Percentiles rank a stretch among this genome's conserved stretches.
Conservation (phyloP, 306 rosid genomes). For the Alnus glutinosa region DNA sequence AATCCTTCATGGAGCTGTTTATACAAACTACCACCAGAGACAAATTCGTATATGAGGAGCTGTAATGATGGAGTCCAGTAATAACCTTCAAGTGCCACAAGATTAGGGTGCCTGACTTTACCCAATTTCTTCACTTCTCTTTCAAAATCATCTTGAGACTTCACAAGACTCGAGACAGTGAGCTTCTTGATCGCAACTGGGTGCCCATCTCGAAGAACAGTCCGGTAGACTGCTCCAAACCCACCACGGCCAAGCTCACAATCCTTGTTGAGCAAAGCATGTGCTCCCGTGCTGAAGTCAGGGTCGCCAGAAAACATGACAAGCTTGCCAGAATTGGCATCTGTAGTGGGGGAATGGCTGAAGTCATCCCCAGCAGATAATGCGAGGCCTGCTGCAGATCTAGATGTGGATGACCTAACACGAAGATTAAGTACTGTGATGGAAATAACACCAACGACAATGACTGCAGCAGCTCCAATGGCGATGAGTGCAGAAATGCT, state of each 20-base stretch:
- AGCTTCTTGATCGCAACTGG: conserved; percentile 98
- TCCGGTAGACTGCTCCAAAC: conserved; percentile 87
- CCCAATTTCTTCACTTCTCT: conserved; percentile 95
- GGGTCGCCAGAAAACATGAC: conserved; percentile 99
- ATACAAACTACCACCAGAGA: conserved; percentile 82
- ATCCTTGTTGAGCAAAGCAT: conserved; percentile 94
- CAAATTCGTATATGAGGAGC: conserved; percentile 85
- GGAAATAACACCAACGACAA: conserved; percentile 86
- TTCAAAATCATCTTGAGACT: conserved; percentile 94
- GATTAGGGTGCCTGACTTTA: conserved; percentile 82
- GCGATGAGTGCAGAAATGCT: conserved; percentile 98
- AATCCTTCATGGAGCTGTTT: conserved; percentile 94
- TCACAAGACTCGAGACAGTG: conserved; percentile 95
- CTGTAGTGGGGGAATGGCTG: conserved; percentile 89
- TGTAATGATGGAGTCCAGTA: conserved; percentile 98
- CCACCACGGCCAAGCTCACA: conserved; percentile 99
- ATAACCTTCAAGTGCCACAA: conserved; percentile 91
- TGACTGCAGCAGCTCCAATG: conserved; percentile 96
- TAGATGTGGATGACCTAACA: conserved; percentile 60
- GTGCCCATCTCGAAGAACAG: conserved; percentile 85
- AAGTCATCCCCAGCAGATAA: conserved; percentile 88
- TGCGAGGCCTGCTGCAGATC: conserved; percentile 57
- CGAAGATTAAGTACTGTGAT: conserved; percentile 92
- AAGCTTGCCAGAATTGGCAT: conserved; percentile 95
- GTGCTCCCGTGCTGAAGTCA: conserved; percentile 92